Evolutionary conservation across 2,329 filamentous ascomycete species (phyloP), one percentile per base, ranked within the genome.

Genomic region (Xylogone sp.): DNA sequence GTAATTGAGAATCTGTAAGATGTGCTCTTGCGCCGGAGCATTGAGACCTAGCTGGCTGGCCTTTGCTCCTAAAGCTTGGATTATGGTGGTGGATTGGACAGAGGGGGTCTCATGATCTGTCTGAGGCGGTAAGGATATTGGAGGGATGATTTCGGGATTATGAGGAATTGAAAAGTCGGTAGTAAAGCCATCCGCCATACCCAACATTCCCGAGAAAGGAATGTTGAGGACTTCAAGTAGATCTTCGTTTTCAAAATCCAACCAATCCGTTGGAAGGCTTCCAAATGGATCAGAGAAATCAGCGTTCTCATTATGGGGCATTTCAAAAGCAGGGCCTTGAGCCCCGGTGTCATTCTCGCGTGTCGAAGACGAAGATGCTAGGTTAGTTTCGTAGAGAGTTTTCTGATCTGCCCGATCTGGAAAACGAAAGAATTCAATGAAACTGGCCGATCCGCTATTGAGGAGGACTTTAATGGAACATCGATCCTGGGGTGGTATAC

Each of bases 391-490:
- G 13, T 72, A 61, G 13, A 67, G 62, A 45, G 67, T 64, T 21
- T 65, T 54, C 12, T 68, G 65, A 51, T 74, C 71, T 43, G 65
- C 64, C 5, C 65, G 62, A 3, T 71, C 68, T 12, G 72, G 72
- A 7, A 75, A 68, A 19, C 66, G 68, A 48, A 73, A 75, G 16
- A 65, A 65, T 52, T 74, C 70, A 1, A 72, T 73, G 51, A 75
- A 75, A 51, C 70, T 73, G 46, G 74, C 71, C 5, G 68, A 71
- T 31, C 73, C 73, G 19, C 65, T 68, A 57, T 75, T 75, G 5
- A 75, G 60, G 8, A 75, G 67, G 27, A 74, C 74, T 49, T 70
- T 70, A 58, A 75, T 75, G 6, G 73, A 75, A 12, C 71, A 72
- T 42, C 71, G 67, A 57, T 75, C 71, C 2, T 66, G 71, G 12